Percentiles rank a stretch among this genome's conserved stretches.
Evolutionary conservation across 2,329 filamentous ascomycete species (phyloP).

Genomic region (Lasiodiplodia sp.): DNA sequence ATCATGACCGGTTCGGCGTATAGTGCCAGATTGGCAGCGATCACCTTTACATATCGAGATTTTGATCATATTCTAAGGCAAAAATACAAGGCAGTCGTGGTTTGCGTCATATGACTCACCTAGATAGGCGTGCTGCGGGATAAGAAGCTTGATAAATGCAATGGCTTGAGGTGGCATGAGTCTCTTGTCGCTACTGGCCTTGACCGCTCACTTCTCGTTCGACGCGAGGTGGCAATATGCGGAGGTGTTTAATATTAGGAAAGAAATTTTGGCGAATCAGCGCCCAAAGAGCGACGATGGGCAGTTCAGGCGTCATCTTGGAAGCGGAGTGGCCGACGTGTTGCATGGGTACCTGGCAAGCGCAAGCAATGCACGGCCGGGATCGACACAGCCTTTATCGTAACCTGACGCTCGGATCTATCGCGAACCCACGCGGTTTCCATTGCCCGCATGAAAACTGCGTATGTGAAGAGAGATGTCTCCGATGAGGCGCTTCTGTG

Average conservation of each 20-base stretch:
- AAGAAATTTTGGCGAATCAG: conserved; percentile 6
- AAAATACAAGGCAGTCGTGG: neutral
- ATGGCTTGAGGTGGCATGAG: neutral
- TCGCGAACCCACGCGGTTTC: neutral
- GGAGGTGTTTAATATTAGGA: neutral
- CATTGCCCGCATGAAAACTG: neutral
- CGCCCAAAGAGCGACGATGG: neutral
- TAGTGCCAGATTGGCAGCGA: too few species aligned
- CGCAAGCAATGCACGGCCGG: conserved; percentile 18
- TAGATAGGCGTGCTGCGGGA: neutral
- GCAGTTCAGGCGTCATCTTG: neutral
- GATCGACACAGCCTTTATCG: conserved; percentile 12
- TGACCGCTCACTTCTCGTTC: neutral
- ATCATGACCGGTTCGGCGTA: neutral
- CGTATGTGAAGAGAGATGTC: neutral
- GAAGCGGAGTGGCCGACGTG: conserved; percentile 18
- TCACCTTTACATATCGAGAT: too few species aligned
- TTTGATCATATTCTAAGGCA: neutral
- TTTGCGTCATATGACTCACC: too few species aligned
- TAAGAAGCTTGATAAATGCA: neutral
- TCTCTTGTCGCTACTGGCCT: neutral
- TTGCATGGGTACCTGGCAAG: conserved; percentile 8
- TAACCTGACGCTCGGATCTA: conserved; percentile 15
- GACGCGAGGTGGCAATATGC: neutral
- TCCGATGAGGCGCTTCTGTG: conserved; percentile 1